Conservation (phyloP, 108 stramenopile genomes). For the Bacterosira constricta region DNA sequence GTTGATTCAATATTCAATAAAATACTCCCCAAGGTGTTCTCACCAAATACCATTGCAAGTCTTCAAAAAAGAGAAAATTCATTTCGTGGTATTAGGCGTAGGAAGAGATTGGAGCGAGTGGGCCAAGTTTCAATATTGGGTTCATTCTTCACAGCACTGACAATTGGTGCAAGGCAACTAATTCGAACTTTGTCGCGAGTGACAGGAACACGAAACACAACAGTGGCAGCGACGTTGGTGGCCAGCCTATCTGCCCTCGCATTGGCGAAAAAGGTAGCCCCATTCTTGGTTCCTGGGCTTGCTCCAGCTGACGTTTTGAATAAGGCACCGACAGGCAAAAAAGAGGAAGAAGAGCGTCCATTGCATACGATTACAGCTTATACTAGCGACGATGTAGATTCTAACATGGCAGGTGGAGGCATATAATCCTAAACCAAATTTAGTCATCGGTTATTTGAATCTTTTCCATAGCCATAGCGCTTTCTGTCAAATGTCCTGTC, state of each 20-base stretch:
- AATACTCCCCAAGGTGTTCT: slow-evolving; percentile 72
- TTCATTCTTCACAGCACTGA: slow-evolving; percentile 1
- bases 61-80: slow-evolving; percentile 75
- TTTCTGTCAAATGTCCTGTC: too few relatives aligned
- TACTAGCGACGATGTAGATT: background rate
- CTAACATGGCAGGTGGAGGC: background rate
- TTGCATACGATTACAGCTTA: background rate
- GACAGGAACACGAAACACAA: slow-evolving; percentile 37
- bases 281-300: slow-evolving; percentile 47
- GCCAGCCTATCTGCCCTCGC: slow-evolving; percentile 8
- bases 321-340: slow-evolving; percentile 18
- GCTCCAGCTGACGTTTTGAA: slow-evolving; percentile 63
- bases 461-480: too few relatives aligned
- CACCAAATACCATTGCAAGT: slow-evolving; percentile 84
- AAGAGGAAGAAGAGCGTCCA: slow-evolving; percentile 1
- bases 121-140: slow-evolving; percentile 54
- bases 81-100: slow-evolving; percentile 49
- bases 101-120: slow-evolving; percentile 68
- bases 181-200: slow-evolving; percentile 36
- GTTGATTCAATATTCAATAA: slow-evolving; percentile 83
- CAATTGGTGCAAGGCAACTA: slow-evolving; percentile 1
- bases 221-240: slow-evolving; percentile 32
- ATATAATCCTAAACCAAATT: too few relatives aligned
- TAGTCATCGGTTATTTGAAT: too few relatives aligned
- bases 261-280: slow-evolving; percentile 39